Evolutionary conservation across 1,284 basidiomycete species (phyloP), one percentile per base, ranked within the genome.

Genomic region (Melanopsichium pennsylvanicum): DNA sequence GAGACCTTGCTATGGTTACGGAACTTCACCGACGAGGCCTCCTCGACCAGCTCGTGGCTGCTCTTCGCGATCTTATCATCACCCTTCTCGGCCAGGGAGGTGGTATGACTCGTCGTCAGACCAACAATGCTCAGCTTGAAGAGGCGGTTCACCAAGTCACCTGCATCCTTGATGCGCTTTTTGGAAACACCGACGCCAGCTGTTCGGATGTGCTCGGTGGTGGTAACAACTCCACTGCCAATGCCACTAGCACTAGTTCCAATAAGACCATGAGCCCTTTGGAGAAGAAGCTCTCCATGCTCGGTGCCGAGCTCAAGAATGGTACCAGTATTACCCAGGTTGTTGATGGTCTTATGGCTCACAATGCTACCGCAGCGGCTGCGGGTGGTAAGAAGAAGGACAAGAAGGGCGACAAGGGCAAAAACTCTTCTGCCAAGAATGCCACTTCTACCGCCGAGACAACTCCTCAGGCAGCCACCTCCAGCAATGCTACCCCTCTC

Each of bases 1-100:
- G 68, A 25, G 58, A 58, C 22, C 43, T 56, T 8, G 58, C 63
- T 31, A 31, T 70, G 35, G 56, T 70, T 52, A 55, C 54, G 33
- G 71, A 74, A 42, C 60, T 74, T 12, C 54, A 71, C 36, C 59
- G 64, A 18, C 62, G 71, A 18, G 71, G 69, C 10, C 38, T 73
- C 13, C 63, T 73, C 34, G 71, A 74, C 47, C 56, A 62, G 66
- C 60, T 74, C 38, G 46, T 74, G 9, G 57, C 58, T 21, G 68
- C 71, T 6, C 33, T 74, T 2, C 51, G 59, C 41, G 58, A 74
- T 16, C 46, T 74, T 2, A 56, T 74, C 45, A 54, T 60, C 44
- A 68, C 59, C 33, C 55, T 74, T 21, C 64, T 74, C 19, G 71
- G 71, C 26, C 45, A 45, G 38, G 62, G 55, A 19, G 50, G 59